phyloP scores from a whole-genome alignment of 2,329 filamentous ascomycete genomes.

The Hypoxylon sp. region DNA sequence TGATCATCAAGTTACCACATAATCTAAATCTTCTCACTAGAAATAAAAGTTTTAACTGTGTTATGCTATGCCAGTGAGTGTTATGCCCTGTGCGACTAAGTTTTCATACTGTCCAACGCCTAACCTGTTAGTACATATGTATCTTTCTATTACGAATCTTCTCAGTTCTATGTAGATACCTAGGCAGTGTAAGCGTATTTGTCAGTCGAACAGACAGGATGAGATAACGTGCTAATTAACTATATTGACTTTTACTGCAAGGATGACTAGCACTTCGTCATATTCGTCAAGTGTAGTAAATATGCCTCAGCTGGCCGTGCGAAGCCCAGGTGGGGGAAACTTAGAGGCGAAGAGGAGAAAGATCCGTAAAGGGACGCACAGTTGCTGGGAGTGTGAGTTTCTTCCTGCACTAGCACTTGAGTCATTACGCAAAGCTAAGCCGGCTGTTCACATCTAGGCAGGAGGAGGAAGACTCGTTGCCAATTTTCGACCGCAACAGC shows the following conservation, averaged over 20 bases:
- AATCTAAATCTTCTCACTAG: neutral
- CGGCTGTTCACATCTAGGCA: constrained; percentile 45
- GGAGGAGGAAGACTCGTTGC: constrained; percentile 63
- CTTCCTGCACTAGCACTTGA: neutral
- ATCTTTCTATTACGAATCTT: neutral
- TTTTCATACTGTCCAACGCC: neutral
- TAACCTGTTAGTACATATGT: neutral
- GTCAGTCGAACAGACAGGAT: neutral
- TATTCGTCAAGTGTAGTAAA: neutral
- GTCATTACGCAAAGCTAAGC: constrained; percentile 3
- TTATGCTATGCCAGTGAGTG: neutral
- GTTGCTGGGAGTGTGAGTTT: constrained; percentile 66
- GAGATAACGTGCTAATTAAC: neutral
- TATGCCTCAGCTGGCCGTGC: constrained; percentile 32
- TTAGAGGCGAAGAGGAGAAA: constrained; percentile 56
- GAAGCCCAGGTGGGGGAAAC: constrained; percentile 27
- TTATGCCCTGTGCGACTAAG: neutral
- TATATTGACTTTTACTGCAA: neutral
- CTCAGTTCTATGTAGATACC: neutral
- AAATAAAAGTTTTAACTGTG: neutral
- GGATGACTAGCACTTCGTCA: neutral
- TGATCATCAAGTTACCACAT: neutral
- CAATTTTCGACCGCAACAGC: constrained; percentile 57
- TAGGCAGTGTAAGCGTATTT: neutral
- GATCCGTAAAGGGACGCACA: constrained; percentile 66